phyloP scores from a whole-genome alignment of 2,329 filamentous ascomycete species.

The Phialophora chinensis region DNA sequence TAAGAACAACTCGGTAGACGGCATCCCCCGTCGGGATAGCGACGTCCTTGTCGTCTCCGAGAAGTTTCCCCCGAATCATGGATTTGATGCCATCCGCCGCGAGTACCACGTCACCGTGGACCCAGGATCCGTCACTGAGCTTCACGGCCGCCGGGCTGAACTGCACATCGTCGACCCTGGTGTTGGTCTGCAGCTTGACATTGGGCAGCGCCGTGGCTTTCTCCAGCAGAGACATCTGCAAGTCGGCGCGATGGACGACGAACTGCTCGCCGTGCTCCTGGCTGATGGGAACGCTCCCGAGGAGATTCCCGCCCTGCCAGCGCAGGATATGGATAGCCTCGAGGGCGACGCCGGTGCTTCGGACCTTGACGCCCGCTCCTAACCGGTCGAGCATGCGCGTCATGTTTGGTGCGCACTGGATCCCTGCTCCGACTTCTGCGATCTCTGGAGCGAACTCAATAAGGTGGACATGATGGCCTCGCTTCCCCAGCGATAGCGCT shows the following conservation, averaged over 20 bases:
- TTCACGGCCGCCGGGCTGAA: slow-evolving; percentile 40
- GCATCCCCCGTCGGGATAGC: slow-evolving; percentile 43
- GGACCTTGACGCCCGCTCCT: slow-evolving; percentile 29
- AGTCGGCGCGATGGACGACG: slow-evolving; percentile 44
- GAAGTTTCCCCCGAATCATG: slow-evolving; percentile 23
- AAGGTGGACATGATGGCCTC: slow-evolving; percentile 44
- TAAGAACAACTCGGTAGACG: slow-evolving; percentile 42
- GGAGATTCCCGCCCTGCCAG: slow-evolving; percentile 41
- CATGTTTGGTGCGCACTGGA: slow-evolving; percentile 41
- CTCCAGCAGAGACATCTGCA: slow-evolving; percentile 39
- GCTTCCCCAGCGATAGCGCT: slow-evolving; percentile 43
- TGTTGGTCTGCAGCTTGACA: slow-evolving; percentile 38
- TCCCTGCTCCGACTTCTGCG: slow-evolving; percentile 56
- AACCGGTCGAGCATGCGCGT: slow-evolving; percentile 35
- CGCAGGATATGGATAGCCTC: slow-evolving; percentile 50
- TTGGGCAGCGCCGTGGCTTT: slow-evolving; percentile 46
- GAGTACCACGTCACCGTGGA: slow-evolving; percentile 42
- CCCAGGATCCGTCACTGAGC: slow-evolving; percentile 33
- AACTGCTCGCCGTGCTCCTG: slow-evolving; percentile 55
- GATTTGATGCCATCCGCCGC: slow-evolving; percentile 34
- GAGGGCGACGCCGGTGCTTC: slow-evolving; percentile 40
- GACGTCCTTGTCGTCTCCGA: slow-evolving; percentile 45
- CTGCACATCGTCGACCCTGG: slow-evolving; percentile 39
- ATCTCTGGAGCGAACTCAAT: slow-evolving; percentile 75
- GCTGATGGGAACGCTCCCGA: slow-evolving; percentile 39